Conservation (phyloP, 75 land plant species). For the Pseudotsuga menziesii region DNA sequence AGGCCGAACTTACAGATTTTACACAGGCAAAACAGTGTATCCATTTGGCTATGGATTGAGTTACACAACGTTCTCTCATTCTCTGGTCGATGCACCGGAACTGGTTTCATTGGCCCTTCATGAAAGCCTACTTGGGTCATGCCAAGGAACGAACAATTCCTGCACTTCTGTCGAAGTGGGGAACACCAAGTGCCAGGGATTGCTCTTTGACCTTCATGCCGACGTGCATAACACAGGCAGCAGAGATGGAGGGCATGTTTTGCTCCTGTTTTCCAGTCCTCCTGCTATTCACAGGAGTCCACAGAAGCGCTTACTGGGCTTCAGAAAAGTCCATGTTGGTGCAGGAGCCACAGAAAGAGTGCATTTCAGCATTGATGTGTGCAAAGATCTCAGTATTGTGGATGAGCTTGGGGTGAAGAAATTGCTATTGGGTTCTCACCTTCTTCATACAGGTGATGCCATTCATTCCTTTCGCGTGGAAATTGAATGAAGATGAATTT, state of each 20-base stretch:
- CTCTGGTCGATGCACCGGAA: conserved; percentile 43
- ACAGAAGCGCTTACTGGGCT: conserved; percentile 53
- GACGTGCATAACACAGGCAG: conserved; percentile 42
- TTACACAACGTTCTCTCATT: conserved; percentile 57
- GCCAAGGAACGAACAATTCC: neutral
- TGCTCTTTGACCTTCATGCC: conserved; percentile 38
- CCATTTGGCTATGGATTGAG: conserved; percentile 88
- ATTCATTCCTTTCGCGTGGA: too few species aligned
- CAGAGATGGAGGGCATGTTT: conserved; percentile 44
- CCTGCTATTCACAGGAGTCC: conserved; percentile 37
- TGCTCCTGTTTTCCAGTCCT: conserved; percentile 50
- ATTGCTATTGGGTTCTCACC: conserved; percentile 53
- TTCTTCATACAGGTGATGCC: conserved; percentile 57
- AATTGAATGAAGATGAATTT: too few species aligned
- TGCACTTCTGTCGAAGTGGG: neutral
- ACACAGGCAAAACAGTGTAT: conserved; percentile 63
- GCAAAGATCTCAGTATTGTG: conserved; percentile 63
- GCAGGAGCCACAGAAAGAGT: conserved; percentile 25
- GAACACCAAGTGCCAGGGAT: conserved; percentile 23
- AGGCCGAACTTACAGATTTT: conserved; percentile 90
- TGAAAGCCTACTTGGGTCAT: neutral
- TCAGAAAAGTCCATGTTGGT: conserved; percentile 43
- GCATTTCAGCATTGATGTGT: conserved; percentile 49
- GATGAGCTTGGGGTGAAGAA: conserved; percentile 51
- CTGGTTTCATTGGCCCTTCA: too few species aligned